Base-by-base conservation (phyloP, 163 green algal species). In the Volvox carteri region DNA sequence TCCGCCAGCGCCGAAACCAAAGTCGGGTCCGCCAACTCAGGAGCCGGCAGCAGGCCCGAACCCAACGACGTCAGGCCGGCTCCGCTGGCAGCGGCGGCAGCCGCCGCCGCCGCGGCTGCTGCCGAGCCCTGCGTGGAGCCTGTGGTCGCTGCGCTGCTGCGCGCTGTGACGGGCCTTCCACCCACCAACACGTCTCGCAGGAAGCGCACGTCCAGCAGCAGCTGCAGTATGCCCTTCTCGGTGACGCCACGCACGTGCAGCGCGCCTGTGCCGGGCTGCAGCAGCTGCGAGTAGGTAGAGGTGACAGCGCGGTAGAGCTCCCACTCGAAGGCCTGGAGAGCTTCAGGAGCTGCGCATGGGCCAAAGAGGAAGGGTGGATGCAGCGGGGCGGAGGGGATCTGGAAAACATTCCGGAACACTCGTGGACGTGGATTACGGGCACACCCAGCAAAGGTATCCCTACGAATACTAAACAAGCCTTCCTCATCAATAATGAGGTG, bases 171-270 rank as follows among this genome's bases (percentile, higher is more conserved):
- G 0, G 93, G 93, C 72, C 90, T 41, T 4, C 91, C 95, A 30
- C 94, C 95, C 4, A 92, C 91, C 19, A 98, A 93, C 12, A 95
- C 88, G 62, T 96, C 93, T 7, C 80, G 44, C 58, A 97, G 48
- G 87, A 97, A 95, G n/a, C 95, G 93, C 7, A 95, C 89, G 75
- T 98, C 97, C 41, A 98, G 91, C 18, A 97, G 88, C 89, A 98
- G 94, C 94, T 98, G 96, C 85, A 97, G 94, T 14, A 97, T 88
- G 35, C 95, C 97, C 85, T 96, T 96, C 92, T 99, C 96, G 5
- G 85, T 86, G 25, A 91, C 28, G 25, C 48, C 65, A 1, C 74
- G 50, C 89, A 30, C 95, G 30, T n/a, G 37, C 1, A 79, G 77
- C 77, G 86, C 84, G 78, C 39, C 48, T 37, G 86, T 78, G 77